Percentiles rank a stretch among this genome's conserved stretches.
Conservation (phyloP, 2,329 filamentous ascomycete species). For the Achaetomium macrosporum region DNA sequence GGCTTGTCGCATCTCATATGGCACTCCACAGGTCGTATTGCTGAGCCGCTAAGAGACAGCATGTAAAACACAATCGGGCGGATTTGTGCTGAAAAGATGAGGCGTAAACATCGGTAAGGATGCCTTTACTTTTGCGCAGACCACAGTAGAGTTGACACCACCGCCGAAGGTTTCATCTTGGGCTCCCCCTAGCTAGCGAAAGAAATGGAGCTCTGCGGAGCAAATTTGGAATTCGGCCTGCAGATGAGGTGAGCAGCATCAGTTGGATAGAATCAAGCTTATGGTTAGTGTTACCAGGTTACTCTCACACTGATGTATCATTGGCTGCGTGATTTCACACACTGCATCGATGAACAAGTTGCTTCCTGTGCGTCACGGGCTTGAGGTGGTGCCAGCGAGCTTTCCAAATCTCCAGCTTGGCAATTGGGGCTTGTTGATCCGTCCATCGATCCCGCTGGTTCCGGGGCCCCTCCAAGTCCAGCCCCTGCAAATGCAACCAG, state of each 20-base stretch:
- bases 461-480: conserved; percentile 11
- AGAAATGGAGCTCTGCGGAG: background rate
- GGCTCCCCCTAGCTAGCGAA: background rate
- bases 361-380: background rate
- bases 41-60: background rate
- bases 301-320: background rate
- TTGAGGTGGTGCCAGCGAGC: background rate
- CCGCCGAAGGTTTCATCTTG: conserved; percentile 2
- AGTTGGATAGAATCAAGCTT: background rate
- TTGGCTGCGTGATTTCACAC: background rate
- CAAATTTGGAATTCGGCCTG: no score
- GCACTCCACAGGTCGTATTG: background rate
- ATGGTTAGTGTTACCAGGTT: background rate
- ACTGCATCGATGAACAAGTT: background rate
- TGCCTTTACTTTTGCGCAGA: background rate
- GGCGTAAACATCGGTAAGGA: background rate
- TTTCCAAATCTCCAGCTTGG: conserved; percentile 7
- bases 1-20: background rate
- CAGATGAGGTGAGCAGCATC: no score
- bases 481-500: background rate
- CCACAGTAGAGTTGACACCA: background rate
- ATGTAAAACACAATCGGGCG: background rate
- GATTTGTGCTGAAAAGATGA: background rate
- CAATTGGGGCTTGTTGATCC: background rate
- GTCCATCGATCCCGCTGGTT: conserved; percentile 10